phyloP scores from a whole-genome alignment of 208 protist genomes.

The Wallacemonas sp. region DNA sequence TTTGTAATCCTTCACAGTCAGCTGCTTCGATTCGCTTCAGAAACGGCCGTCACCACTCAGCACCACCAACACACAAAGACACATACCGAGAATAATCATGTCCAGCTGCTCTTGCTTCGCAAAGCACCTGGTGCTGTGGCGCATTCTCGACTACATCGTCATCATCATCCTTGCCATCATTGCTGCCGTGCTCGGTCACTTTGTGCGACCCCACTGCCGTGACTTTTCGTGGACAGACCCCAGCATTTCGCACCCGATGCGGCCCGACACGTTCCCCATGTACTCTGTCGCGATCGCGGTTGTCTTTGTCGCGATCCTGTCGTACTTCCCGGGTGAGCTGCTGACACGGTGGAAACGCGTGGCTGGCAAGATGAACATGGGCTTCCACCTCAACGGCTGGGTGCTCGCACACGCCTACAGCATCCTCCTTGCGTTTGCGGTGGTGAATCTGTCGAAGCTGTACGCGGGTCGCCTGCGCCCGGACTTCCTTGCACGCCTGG shows the following conservation, averaged over 20 bases:
- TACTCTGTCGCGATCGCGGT: slow-evolving; percentile 36
- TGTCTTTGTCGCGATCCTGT: slow-evolving; percentile 24
- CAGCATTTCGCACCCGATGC: slow-evolving; percentile 40
- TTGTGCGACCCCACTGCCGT: slow-evolving; percentile 37
- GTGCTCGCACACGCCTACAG: slow-evolving; percentile 35
- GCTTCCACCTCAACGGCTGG: slow-evolving; percentile 34
- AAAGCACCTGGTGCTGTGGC: slow-evolving; percentile 26
- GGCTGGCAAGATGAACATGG: slow-evolving; percentile 17
- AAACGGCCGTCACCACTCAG: too few relatives aligned
- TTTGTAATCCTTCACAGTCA: too few relatives aligned
- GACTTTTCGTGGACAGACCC: slow-evolving; percentile 51
- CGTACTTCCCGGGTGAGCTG: slow-evolving; percentile 32
- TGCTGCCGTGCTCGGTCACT: slow-evolving; percentile 14
- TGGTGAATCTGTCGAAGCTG: slow-evolving; percentile 62
- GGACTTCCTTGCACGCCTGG: slow-evolving; percentile 74
- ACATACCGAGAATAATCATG: too few relatives aligned
- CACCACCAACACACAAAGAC: too few relatives aligned
- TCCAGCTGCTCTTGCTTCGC: slow-evolving; percentile 9
- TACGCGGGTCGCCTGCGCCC: slow-evolving; percentile 88
- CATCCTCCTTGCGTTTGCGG: slow-evolving; percentile 45
- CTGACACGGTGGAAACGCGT: slow-evolving; percentile 18
- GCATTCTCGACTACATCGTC: slow-evolving; percentile 34
- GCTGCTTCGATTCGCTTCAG: neutral
- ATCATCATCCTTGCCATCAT: slow-evolving; percentile 30
- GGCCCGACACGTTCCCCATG: slow-evolving; percentile 38